Conservation (phyloP, 192 early-diverging fungal species). For the Gonapodya prolifera region DNA sequence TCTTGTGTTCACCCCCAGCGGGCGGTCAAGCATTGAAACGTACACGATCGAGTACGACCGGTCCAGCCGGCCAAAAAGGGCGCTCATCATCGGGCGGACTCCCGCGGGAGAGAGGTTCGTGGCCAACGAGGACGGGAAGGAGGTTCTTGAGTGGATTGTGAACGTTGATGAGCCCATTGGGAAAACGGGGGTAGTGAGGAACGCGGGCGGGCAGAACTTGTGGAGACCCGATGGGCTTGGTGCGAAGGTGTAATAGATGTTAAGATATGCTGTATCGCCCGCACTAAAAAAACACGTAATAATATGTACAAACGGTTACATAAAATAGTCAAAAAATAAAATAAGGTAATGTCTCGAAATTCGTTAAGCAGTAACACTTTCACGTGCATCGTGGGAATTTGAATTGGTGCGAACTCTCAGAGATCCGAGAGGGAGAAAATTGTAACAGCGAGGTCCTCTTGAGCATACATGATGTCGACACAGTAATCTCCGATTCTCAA, state of each 20-base stretch:
- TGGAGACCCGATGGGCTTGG: not conserved
- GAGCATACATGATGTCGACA: too few relatives aligned
- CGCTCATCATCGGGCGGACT: not conserved
- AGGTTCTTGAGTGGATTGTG: not conserved
- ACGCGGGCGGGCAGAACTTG: not conserved
- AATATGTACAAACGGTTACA: too few relatives aligned
- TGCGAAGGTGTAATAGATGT: not conserved
- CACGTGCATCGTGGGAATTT: too few relatives aligned
- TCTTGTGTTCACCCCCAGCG: not conserved
- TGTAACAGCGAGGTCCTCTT: too few relatives aligned
- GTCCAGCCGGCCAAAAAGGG: not conserved
- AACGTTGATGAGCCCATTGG: not conserved
- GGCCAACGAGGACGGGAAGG: not conserved
- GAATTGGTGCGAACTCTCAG: too few relatives aligned
- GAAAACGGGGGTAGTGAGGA: not conserved
- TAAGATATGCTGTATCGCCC: too few relatives aligned
- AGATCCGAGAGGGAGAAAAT: too few relatives aligned
- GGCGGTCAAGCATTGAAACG: not conserved
- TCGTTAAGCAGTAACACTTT: too few relatives aligned
- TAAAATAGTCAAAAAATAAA: too few relatives aligned
- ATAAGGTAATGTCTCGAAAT: too few relatives aligned
- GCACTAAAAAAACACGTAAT: too few relatives aligned
- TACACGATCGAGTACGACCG: constrained; percentile 3
- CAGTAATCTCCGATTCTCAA: too few relatives aligned
- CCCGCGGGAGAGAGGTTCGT: not conserved